Conservation (phyloP, 1,284 basidiomycete genomes). For the Marasmius sp. region DNA sequence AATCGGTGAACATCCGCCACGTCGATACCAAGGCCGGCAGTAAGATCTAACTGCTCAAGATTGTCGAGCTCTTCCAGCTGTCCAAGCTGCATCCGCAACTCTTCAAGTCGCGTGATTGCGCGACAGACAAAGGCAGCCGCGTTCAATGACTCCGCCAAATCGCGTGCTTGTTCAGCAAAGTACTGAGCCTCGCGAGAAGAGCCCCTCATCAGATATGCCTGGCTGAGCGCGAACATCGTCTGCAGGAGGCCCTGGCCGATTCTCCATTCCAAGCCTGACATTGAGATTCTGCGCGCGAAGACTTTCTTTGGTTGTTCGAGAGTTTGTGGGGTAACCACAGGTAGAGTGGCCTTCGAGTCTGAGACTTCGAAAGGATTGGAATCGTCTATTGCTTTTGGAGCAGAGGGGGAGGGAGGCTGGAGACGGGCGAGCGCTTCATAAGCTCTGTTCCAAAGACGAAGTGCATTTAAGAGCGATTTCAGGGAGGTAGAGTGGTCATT, state of each 20-base stretch:
- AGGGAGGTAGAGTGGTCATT: slow-evolving; percentile 65
- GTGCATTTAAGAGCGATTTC: slow-evolving; percentile 63
- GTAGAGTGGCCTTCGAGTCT: slow-evolving; percentile 34
- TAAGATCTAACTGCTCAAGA: slow-evolving; percentile 46
- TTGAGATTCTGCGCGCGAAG: slow-evolving; percentile 32
- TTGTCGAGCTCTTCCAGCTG: slow-evolving; percentile 49
- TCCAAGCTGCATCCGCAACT: slow-evolving; percentile 66
- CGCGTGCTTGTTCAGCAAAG: slow-evolving; percentile 72
- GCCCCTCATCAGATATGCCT: slow-evolving; percentile 68
- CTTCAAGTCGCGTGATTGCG: slow-evolving; percentile 63
- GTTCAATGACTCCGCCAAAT: slow-evolving; percentile 66
- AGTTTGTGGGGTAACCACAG: slow-evolving; percentile 17
- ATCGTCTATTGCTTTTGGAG: slow-evolving; percentile 31
- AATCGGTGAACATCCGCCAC: slow-evolving; percentile 63
- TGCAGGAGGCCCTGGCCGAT: slow-evolving; percentile 68
- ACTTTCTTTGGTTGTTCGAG: slow-evolving; percentile 26
- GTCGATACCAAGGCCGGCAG: slow-evolving; percentile 61
- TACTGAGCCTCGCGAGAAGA: slow-evolving; percentile 82
- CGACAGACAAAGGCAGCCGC: slow-evolving; percentile 64
- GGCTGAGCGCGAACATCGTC: slow-evolving; percentile 62
- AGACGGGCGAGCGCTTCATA: slow-evolving; percentile 70
- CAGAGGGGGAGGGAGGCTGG: slow-evolving; percentile 32
- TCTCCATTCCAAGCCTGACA: slow-evolving; percentile 71
- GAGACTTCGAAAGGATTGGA: slow-evolving; percentile 63
- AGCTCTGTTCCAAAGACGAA: slow-evolving; percentile 81